Evolutionary conservation across 192 early-diverging fungal species (phyloP).

Genomic region (Coemansia reversa): DNA sequence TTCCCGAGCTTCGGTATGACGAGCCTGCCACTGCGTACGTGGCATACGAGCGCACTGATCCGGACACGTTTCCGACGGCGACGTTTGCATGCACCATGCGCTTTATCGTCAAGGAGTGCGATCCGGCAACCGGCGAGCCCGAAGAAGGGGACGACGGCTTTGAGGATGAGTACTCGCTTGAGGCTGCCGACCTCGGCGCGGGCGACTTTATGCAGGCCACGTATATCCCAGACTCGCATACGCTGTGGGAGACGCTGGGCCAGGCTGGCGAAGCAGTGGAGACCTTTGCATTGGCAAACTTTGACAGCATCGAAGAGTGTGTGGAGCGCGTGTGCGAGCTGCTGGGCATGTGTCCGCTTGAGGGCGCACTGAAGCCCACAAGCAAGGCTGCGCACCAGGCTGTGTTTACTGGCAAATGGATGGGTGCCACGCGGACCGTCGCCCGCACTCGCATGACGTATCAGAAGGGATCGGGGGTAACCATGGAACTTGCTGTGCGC

Average conservation of each 20-base stretch:
- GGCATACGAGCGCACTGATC: conserved; percentile 70
- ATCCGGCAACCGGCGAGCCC: conserved; percentile 87
- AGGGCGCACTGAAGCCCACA: conserved; percentile 68
- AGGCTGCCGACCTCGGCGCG: conserved; percentile 78
- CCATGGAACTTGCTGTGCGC: conserved; percentile 87
- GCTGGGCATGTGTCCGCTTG: conserved; percentile 84
- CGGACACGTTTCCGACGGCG: conserved; percentile 26
- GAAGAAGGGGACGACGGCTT: conserved; percentile 83
- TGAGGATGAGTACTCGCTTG: conserved; percentile 92
- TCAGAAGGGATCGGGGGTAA: conserved; percentile 78
- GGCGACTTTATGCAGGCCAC: conserved; percentile 91
- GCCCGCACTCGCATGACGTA: conserved; percentile 89
- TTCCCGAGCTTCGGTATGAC: conserved; percentile 72
- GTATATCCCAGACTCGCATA: conserved; percentile 75
- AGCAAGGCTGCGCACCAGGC: conserved; percentile 82
- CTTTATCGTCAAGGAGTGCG: conserved; percentile 93
- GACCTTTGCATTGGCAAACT: conserved; percentile 82
- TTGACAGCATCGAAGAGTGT: conserved; percentile 53
- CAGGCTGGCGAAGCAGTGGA: conserved; percentile 74
- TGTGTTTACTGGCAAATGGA: conserved; percentile 81
- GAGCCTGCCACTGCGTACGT: conserved; percentile 80
- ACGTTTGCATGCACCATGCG: conserved; percentile 85
- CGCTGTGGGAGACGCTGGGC: conserved; percentile 78
- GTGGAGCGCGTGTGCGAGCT: conserved; percentile 62
- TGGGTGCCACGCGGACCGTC: conserved; percentile 73